phyloP scores from a whole-genome alignment of 2,329 filamentous ascomycete species.

The Aspergillus pseudoviridinutans region DNA sequence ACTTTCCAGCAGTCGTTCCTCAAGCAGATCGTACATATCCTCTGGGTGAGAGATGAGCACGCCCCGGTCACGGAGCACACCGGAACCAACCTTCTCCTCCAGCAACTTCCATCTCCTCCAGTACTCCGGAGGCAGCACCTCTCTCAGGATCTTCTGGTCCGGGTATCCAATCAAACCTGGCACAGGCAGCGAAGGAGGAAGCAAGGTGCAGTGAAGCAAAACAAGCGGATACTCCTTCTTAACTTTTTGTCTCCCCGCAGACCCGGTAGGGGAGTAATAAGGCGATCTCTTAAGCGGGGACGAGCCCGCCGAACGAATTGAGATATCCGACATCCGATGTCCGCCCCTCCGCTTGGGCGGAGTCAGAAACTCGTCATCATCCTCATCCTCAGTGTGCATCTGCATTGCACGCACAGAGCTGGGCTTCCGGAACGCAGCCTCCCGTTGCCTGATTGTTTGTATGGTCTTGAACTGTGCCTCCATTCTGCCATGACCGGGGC shows the following conservation, averaged over 20 bases:
- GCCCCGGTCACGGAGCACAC: constrained; percentile 54
- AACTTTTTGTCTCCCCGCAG: constrained; percentile 28
- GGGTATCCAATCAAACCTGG: constrained; percentile 31
- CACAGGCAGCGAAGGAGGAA: constrained; percentile 51
- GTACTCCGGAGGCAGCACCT: constrained; percentile 46
- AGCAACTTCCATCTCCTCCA: constrained; percentile 49
- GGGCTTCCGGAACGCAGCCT: constrained; percentile 41
- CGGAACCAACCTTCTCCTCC: constrained; percentile 50
- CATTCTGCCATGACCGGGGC: constrained; percentile 11
- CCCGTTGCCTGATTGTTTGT: constrained; percentile 29
- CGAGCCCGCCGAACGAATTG: constrained; percentile 30
- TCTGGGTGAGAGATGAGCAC: constrained; percentile 60
- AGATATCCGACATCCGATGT: constrained; percentile 26
- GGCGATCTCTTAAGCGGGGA: constrained; percentile 31
- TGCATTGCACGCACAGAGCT: constrained; percentile 45
- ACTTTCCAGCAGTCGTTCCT: constrained; percentile 59
- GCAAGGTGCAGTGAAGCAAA: constrained; percentile 56
- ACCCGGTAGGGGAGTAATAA: constrained; percentile 30
- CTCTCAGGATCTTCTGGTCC: constrained; percentile 44
- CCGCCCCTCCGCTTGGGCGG: constrained; percentile 29
- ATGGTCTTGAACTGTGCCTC: constrained; percentile 17
- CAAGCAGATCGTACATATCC: constrained; percentile 60
- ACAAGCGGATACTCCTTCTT: constrained; percentile 54
- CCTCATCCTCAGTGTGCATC: constrained; percentile 42
- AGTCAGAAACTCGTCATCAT: constrained; percentile 37